phyloP scores from a whole-genome alignment of 2,329 filamentous ascomycete species.

The Scorias spongiosa region DNA sequence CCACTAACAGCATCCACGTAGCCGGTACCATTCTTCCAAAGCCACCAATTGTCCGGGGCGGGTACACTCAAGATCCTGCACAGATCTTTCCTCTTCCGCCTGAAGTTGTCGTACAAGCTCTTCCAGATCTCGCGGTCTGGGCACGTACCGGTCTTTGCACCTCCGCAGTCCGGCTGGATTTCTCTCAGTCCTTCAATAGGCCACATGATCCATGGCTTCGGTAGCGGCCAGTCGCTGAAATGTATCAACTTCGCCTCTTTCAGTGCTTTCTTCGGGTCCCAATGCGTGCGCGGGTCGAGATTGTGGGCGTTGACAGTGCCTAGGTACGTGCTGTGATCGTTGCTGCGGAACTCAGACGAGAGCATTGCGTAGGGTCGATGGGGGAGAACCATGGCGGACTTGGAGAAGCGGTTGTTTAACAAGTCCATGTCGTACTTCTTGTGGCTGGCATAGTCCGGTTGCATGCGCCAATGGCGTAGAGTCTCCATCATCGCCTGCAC shows the following conservation, averaged over 20 bases:
- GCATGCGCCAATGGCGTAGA: conserved; percentile 18
- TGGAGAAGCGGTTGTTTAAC: conserved; percentile 45
- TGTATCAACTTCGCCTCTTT: conserved; percentile 52
- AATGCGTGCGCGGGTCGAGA: conserved; percentile 20
- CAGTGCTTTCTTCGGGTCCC: conserved; percentile 42
- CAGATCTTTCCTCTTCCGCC: conserved; percentile 21
- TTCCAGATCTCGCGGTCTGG: conserved; percentile 23
- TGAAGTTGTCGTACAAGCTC: conserved; percentile 29
- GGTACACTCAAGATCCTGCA: neutral
- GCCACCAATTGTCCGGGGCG: neutral
- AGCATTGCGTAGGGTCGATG: conserved; percentile 49
- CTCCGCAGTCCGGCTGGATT: conserved; percentile 26
- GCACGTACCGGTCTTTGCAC: neutral
- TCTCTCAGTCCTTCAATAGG: conserved; percentile 21
- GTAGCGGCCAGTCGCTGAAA: conserved; percentile 57
- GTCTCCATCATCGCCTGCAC: conserved; percentile 27
- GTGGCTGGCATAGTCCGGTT: conserved; percentile 26
- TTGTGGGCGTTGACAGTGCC: conserved; percentile 24
- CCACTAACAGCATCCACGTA: neutral
- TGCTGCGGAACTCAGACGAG: conserved; percentile 45
- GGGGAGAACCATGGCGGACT: conserved; percentile 47
- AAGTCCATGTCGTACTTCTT: conserved; percentile 44
- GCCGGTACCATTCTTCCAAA: neutral
- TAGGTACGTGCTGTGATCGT: conserved; percentile 37
- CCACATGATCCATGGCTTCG: conserved; percentile 46